These are phyloP conservation scores for Cystoderma amianthinum DNA, from an alignment of 768 basidiomycete species.

Conservation along the genomic window DNA sequence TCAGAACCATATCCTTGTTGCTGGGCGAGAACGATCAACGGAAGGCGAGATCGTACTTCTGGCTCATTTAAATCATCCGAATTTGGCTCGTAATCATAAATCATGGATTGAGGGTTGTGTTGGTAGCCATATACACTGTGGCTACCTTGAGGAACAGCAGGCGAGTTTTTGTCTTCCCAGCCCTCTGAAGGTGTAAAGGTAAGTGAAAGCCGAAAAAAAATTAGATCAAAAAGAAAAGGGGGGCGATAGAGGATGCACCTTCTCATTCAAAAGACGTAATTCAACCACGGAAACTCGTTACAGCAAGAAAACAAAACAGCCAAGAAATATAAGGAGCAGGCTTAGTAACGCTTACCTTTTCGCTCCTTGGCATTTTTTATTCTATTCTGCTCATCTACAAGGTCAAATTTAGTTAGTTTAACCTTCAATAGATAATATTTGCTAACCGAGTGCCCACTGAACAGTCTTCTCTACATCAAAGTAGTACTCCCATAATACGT, in stretches of 20 bases:
- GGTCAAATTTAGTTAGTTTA: slow-evolving; percentile 7
- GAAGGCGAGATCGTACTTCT: slow-evolving; percentile 40
- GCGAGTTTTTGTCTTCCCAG: slow-evolving; percentile 9
- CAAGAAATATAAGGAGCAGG: slow-evolving; percentile 18
- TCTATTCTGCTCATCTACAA: slow-evolving; percentile 62
- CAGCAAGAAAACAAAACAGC: slow-evolving; percentile 15
- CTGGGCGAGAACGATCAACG: slow-evolving; percentile 56
- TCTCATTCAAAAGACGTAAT: slow-evolving; percentile 30
- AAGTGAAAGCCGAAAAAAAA: too few relatives aligned
- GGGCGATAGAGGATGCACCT: slow-evolving; percentile 50
- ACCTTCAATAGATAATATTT: background rate
- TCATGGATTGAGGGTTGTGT: slow-evolving; percentile 7
- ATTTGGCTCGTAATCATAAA: background rate
- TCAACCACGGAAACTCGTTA: slow-evolving; percentile 11
- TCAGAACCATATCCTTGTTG: slow-evolving; percentile 35
- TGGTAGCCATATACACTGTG: slow-evolving; percentile 7
- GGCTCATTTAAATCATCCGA: slow-evolving; percentile 7
- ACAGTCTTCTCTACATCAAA: slow-evolving; percentile 80
- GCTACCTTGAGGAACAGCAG: slow-evolving; percentile 9
- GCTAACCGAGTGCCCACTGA: slow-evolving; percentile 64
- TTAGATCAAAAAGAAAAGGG: too few relatives aligned
- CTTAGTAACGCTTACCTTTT: slow-evolving; percentile 67
- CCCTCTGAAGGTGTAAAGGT: slow-evolving; percentile 7
- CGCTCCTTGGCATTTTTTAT: slow-evolving; percentile 60
- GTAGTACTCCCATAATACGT: slow-evolving; percentile 81